These are phyloP conservation scores for Nothopassalora personata DNA, from an alignment of 2,329 filamentous ascomycete species.

Conservation along the genomic window DNA sequence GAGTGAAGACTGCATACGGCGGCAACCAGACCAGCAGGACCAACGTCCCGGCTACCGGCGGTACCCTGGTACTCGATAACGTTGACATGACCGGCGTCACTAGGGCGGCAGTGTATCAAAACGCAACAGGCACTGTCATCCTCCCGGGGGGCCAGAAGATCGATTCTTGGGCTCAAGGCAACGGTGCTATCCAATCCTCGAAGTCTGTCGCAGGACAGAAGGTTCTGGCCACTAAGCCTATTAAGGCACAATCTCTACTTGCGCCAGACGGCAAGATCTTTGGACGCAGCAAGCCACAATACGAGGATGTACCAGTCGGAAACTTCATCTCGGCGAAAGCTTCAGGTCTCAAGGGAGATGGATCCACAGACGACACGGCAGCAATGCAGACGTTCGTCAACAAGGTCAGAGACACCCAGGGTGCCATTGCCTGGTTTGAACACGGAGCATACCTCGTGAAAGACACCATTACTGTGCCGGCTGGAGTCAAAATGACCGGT, in stretches of 20 bases:
- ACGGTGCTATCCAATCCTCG: slow-evolving; percentile 48
- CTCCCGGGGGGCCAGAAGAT: slow-evolving; percentile 64
- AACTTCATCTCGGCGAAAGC: slow-evolving; percentile 79
- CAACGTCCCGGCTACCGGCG: slow-evolving; percentile 64
- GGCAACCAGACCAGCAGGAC: slow-evolving; percentile 38
- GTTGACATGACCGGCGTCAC: slow-evolving; percentile 70
- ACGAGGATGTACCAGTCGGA: slow-evolving; percentile 60
- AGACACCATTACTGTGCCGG: slow-evolving; percentile 54
- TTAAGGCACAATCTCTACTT: slow-evolving; percentile 57
- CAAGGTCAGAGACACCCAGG: slow-evolving; percentile 51
- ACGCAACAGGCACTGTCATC: slow-evolving; percentile 50
- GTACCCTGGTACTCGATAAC: slow-evolving; percentile 80
- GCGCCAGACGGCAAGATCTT: slow-evolving; percentile 64
- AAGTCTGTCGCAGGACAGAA: slow-evolving; percentile 11
- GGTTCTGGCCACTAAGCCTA: slow-evolving; percentile 39
- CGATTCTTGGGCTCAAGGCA: slow-evolving; percentile 72
- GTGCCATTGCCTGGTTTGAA: slow-evolving; percentile 57
- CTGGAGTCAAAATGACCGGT: slow-evolving; percentile 71
- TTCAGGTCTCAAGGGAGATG: slow-evolving; percentile 79
- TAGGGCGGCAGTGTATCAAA: slow-evolving; percentile 58
- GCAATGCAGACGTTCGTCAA: slow-evolving; percentile 77
- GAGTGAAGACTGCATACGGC: slow-evolving; percentile 66
- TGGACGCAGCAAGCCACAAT: slow-evolving; percentile 84
- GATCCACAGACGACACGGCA: slow-evolving; percentile 76
- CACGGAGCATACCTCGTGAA: slow-evolving; percentile 59